These are phyloP conservation scores for Phytophthora litchii DNA, from an alignment of 352 stramenopile species.

Conservation along the genomic window DNA sequence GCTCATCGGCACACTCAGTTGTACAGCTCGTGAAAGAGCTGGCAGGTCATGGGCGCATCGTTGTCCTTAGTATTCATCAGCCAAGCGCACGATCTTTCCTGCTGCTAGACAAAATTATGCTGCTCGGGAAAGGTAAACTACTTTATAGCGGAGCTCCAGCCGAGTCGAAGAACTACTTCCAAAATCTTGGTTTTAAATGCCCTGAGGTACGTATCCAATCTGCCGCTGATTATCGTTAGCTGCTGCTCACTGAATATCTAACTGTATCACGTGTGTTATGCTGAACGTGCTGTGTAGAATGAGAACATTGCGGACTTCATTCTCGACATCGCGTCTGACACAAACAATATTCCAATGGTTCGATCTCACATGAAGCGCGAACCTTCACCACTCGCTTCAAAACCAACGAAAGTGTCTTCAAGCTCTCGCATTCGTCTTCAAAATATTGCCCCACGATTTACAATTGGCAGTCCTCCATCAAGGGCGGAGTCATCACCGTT, in stretches of 20 bases:
- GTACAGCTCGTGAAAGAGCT: conserved; percentile 90
- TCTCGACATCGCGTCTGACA: conserved; percentile 71
- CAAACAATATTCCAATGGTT: conserved; percentile 66
- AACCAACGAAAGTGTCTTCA: not conserved
- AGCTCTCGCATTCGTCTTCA: conserved; percentile 4
- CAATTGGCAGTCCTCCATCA: conserved; percentile 34
- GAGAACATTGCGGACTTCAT: conserved; percentile 88
- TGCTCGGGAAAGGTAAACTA: conserved; percentile 85
- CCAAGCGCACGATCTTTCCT: conserved; percentile 91
- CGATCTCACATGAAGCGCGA: conserved; percentile 53
- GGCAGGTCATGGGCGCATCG: conserved; percentile 77
- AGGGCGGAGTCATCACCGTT: conserved; percentile 60
- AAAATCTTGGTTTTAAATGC: conserved; percentile 71
- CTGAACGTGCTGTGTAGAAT: conserved; percentile 34
- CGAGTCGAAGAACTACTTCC: conserved; percentile 61
- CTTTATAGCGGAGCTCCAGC: conserved; percentile 63
- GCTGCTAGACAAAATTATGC: conserved; percentile 89
- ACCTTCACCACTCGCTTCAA: conserved; percentile 18
- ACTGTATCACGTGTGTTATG: conserved; percentile 8
- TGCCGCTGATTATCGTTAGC: not conserved
- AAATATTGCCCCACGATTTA: conserved; percentile 30
- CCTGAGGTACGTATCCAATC: conserved; percentile 39
- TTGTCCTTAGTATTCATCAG: conserved; percentile 91
- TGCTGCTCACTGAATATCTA: conserved; percentile 5
- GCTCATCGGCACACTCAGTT: conserved; percentile 89